Percentiles rank a stretch among this genome's conserved stretches.
These are phyloP conservation scores for Ulota crispa DNA, from an alignment of 225 moss, liverwort and hornwort genomes.

Conservation along the genomic window DNA sequence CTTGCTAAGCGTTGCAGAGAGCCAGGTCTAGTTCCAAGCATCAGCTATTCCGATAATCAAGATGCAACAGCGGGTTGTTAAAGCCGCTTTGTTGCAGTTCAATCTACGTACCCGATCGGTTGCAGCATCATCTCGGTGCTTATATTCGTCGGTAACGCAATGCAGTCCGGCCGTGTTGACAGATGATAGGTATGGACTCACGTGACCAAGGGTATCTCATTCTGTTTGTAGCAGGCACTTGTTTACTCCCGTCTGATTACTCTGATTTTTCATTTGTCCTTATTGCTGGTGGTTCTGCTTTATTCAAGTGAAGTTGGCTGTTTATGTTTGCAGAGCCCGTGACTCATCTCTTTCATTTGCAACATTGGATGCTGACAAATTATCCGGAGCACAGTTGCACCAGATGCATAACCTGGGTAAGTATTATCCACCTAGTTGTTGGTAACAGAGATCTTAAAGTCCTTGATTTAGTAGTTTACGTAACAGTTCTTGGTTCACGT, in stretches of 20 bases:
- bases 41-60: neutral
- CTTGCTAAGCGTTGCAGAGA: neutral
- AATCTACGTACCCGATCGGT: conserved; percentile 26
- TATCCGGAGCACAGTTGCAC: conserved; percentile 64
- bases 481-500: neutral
- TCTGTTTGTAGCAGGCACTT: neutral
- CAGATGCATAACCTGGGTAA: conserved; percentile 87
- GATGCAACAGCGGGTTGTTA: conserved; percentile 49
- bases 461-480: neutral
- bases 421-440: conserved; percentile 8
- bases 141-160: conserved; percentile 32
- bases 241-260: neutral
- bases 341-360: conserved; percentile 69
- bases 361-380: conserved; percentile 62
- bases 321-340: conserved; percentile 33
- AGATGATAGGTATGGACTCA: conserved; percentile 36
- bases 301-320: neutral
- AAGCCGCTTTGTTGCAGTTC: conserved; percentile 25
- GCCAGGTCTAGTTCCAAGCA: conserved; percentile 3
- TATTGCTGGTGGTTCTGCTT: neutral
- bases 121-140: conserved; percentile 27
- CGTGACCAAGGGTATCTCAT: neutral
- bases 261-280: neutral
- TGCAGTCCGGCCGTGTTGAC: conserved; percentile 35
- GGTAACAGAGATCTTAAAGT: conserved; percentile 2